A percentile compares a stretch with the other conserved stretches of the same genome.
phyloP scores from a whole-genome alignment of 1,139 yeast species.

The Scheffersomyces lignicola region DNA sequence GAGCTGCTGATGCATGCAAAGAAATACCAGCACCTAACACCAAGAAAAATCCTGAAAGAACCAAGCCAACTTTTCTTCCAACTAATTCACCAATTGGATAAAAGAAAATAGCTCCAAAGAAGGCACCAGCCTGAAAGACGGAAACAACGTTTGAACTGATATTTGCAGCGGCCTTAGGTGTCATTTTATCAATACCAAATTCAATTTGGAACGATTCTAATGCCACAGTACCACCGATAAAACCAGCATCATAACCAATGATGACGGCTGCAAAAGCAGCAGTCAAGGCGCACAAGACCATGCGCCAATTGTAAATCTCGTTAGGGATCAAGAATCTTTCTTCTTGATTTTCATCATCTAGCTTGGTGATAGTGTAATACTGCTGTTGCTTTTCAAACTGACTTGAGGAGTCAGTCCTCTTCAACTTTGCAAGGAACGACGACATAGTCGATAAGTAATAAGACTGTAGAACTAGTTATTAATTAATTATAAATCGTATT shows the following conservation, averaged over 20 bases:
- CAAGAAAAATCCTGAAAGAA: slow-evolving; percentile 33
- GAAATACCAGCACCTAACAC: slow-evolving; percentile 46
- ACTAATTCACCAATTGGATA: slow-evolving; percentile 29
- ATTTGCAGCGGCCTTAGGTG: slow-evolving; percentile 12
- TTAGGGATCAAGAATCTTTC: slow-evolving; percentile 14
- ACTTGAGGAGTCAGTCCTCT: not conserved
- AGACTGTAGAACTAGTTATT: too few species aligned
- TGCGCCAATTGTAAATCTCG: slow-evolving; percentile 23
- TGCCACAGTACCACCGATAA: slow-evolving; percentile 34
- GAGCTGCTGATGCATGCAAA: slow-evolving; percentile 19
- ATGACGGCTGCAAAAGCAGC: slow-evolving; percentile 34
- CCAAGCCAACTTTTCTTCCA: slow-evolving; percentile 28
- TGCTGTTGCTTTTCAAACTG: slow-evolving; percentile 1
- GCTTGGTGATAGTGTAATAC: not conserved
- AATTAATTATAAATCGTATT: too few species aligned
- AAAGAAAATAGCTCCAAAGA: slow-evolving; percentile 29
- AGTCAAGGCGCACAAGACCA: slow-evolving; percentile 22
- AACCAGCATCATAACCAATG: slow-evolving; percentile 37
- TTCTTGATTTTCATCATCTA: not conserved
- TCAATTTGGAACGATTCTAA: slow-evolving; percentile 26
- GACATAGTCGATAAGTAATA: too few species aligned
- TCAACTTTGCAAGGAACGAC: slow-evolving; percentile 1
- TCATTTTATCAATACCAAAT: slow-evolving; percentile 24
- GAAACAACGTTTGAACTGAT: slow-evolving; percentile 32
- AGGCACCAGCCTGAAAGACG: slow-evolving; percentile 37